phyloP scores from a whole-genome alignment of 306 rosid genomes.

The Prunus padus region DNA sequence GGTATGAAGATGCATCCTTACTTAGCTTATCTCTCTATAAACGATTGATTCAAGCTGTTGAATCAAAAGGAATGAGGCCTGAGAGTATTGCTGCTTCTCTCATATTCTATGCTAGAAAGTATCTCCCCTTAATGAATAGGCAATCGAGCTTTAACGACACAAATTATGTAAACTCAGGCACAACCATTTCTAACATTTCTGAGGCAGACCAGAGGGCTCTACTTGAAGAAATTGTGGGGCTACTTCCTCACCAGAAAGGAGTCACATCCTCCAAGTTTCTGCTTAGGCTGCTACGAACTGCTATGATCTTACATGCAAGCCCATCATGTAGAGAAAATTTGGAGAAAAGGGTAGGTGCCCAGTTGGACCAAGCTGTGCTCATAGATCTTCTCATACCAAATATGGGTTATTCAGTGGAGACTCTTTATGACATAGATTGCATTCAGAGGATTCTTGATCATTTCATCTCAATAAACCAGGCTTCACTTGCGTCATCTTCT shows the following conservation, averaged over 20 bases:
- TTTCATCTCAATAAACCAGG: constrained; percentile 53
- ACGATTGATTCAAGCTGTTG: constrained; percentile 56
- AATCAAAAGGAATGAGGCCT: constrained; percentile 64
- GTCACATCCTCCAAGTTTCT: constrained; percentile 58
- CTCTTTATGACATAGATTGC: constrained; percentile 80
- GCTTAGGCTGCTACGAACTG: constrained; percentile 60
- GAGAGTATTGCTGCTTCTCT: constrained; percentile 60
- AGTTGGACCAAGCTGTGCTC: constrained; percentile 68
- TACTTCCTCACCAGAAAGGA: constrained; percentile 60
- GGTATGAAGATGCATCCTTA: constrained; percentile 72
- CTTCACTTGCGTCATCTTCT: constrained; percentile 40
- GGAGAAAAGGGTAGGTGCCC: constrained; percentile 75
- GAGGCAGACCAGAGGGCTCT: constrained; percentile 64
- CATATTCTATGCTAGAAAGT: constrained; percentile 52
- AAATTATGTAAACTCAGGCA: constrained; percentile 38
- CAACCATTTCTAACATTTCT: constrained; percentile 37
- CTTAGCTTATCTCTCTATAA: constrained; percentile 58
- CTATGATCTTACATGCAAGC: constrained; percentile 70
- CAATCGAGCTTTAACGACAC: constrained; percentile 56
- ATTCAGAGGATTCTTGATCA: constrained; percentile 73
- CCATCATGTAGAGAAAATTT: constrained; percentile 63
- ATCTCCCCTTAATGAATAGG: constrained; percentile 64
- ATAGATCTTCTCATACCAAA: constrained; percentile 75
- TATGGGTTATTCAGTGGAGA: constrained; percentile 67
- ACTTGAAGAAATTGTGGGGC: constrained; percentile 62